phyloP scores from a whole-genome alignment of 768 basidiomycete species.

The Favolaschia claudopus region DNA sequence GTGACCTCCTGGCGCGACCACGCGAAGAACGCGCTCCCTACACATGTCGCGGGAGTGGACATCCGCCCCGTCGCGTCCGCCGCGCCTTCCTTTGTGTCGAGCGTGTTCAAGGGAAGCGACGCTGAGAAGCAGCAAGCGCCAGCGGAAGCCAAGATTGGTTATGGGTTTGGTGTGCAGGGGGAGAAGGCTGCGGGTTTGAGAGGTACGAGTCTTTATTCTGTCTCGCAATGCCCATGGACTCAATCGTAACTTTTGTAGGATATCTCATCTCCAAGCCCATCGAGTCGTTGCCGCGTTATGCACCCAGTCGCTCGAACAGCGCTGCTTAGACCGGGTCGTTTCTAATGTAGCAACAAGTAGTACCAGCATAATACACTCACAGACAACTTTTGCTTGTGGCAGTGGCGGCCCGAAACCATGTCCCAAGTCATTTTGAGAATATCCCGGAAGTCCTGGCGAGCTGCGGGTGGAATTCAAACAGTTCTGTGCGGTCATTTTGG shows the following conservation, averaged over 20 bases:
- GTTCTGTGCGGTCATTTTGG: too few species aligned
- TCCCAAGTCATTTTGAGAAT: too few species aligned
- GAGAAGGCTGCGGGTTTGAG: constrained; percentile 74
- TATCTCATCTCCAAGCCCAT: constrained; percentile 69
- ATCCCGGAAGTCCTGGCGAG: too few species aligned
- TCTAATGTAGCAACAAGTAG: background rate
- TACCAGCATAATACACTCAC: constrained; percentile 9
- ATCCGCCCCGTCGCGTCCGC: constrained; percentile 42
- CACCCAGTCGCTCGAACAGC: constrained; percentile 40
- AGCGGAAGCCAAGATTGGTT: constrained; percentile 50
- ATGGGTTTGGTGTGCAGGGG: constrained; percentile 83
- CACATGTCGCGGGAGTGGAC: constrained; percentile 48
- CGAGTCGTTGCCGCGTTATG: constrained; percentile 69
- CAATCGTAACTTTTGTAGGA: constrained; percentile 38
- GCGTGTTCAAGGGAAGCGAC: constrained; percentile 41
- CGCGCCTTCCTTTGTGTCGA: constrained; percentile 47
- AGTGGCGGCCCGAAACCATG: too few species aligned
- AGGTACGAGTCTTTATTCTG: constrained; percentile 44
- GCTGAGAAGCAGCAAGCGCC: constrained; percentile 31
- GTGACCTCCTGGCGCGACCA: constrained; percentile 70
- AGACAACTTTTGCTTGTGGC: too few species aligned
- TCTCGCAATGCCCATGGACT: background rate
- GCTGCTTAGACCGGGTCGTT: background rate
- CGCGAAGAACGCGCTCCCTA: constrained; percentile 60
- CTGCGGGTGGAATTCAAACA: too few species aligned